These are phyloP conservation scores for Discostella pseudostelligera DNA, from an alignment of 108 stramenopile species.

Conservation along the genomic window DNA sequence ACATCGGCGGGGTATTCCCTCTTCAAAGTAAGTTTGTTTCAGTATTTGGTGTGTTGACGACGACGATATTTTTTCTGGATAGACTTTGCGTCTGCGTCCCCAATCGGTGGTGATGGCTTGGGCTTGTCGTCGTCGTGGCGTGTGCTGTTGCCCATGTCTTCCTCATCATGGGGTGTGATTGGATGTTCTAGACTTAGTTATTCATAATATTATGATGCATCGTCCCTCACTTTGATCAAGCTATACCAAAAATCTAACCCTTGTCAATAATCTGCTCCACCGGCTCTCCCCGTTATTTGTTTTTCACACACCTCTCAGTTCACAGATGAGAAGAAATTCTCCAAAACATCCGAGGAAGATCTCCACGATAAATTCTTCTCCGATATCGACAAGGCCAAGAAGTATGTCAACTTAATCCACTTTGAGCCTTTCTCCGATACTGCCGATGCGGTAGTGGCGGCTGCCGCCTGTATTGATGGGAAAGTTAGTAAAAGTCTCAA, in stretches of 20 bases:
- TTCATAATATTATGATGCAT: neutral
- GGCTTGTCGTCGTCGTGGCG: neutral
- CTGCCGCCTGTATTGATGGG: constrained; percentile 92
- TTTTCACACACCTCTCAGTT: too few species aligned
- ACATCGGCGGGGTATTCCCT: constrained; percentile 98
- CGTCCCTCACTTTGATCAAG: constrained; percentile 1
- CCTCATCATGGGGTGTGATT: neutral
- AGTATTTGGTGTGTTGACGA: neutral
- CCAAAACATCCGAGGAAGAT: constrained; percentile 81
- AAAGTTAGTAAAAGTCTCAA: constrained; percentile 93
- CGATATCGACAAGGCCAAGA: constrained; percentile 71
- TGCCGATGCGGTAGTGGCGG: constrained; percentile 96
- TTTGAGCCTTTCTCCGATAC: constrained; percentile 98
- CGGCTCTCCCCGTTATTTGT: neutral
- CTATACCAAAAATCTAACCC: neutral
- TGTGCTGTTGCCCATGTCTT: neutral
- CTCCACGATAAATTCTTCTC: constrained; percentile 88
- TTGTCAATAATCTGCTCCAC: neutral
- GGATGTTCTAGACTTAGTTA: neutral
- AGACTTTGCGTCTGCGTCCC: too few species aligned
- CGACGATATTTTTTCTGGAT: too few species aligned
- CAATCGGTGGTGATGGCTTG: too few species aligned
- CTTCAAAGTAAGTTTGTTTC: constrained; percentile 86
- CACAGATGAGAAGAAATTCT: constrained; percentile 87
- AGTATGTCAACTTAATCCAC: constrained; percentile 81